These are phyloP conservation scores for Eimeria maxima DNA, from an alignment of 169 alveolate genomes.

Conservation along the genomic window DNA sequence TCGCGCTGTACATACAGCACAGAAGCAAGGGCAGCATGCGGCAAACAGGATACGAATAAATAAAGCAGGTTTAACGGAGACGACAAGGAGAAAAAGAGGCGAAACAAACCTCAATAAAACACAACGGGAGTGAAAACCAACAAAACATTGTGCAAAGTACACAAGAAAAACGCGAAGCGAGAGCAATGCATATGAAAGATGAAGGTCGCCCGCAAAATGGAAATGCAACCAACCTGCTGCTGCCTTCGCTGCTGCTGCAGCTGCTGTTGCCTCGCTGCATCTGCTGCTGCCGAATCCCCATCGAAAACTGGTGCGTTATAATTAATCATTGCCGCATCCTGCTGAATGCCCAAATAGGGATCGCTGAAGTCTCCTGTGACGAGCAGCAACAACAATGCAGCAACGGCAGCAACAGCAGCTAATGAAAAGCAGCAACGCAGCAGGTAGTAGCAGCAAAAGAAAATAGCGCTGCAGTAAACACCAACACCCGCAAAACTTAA, in stretches of 20 bases:
- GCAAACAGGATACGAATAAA: not conserved
- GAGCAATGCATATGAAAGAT: not conserved
- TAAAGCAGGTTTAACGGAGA: not conserved
- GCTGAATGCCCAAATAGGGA: slow-evolving; percentile 72
- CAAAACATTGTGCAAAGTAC: not conserved
- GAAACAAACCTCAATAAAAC: not conserved
- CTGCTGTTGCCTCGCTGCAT: slow-evolving; percentile 83
- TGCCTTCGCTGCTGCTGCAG: slow-evolving; percentile 70
- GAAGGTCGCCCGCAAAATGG: not conserved
- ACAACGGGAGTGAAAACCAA: not conserved
- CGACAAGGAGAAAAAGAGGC: not conserved
- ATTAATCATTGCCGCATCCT: slow-evolving; percentile 42
- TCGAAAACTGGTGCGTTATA: slow-evolving; percentile 78
- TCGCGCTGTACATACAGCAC: slow-evolving; percentile 87
- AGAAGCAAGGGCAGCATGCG: not conserved
- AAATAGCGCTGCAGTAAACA: too few species aligned
- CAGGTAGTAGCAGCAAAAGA: not conserved
- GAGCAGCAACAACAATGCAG: not conserved
- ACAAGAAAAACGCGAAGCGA: not conserved
- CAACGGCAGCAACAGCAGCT: not conserved
- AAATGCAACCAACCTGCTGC: slow-evolving; percentile 13
- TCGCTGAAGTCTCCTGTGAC: slow-evolving; percentile 51
- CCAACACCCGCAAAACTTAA: too few species aligned
- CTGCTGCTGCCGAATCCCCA: slow-evolving; percentile 80
- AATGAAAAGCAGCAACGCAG: too few species aligned